Percentiles rank a stretch among this genome's conserved stretches.
Conservation (phyloP, 371 early-diverging fungal genomes). For the Actinomucor elegans region DNA sequence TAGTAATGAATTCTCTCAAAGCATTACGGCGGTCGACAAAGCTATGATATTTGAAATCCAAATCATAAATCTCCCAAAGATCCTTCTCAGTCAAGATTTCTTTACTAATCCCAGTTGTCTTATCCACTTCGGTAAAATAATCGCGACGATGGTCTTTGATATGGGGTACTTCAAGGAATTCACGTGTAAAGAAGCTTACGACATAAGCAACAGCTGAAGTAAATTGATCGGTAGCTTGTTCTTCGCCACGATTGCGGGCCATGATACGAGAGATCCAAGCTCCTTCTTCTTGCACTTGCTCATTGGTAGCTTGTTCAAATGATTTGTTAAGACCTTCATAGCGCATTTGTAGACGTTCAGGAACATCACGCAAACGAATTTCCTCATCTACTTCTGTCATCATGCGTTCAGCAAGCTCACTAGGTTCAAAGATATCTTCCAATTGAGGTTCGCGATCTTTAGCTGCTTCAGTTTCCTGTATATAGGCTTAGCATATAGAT, state of each 20-base stretch:
- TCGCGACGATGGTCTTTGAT: conserved; percentile 88
- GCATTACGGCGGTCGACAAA: conserved; percentile 59
- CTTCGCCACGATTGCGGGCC: conserved; percentile 22
- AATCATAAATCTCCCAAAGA: conserved; percentile 89
- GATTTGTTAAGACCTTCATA: conserved; percentile 47
- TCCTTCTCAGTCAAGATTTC: conserved; percentile 69
- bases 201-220: conserved; percentile 45
- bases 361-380: conserved; percentile 86
- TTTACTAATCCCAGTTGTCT: conserved; percentile 33
- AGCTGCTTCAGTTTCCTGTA: conserved; percentile 8
- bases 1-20: conserved; percentile 44
- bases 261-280: conserved; percentile 57
- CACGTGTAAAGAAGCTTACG: conserved; percentile 71
- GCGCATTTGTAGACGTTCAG: conserved; percentile 89
- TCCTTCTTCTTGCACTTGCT: conserved; percentile 63
- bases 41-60: conserved; percentile 76
- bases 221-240: conserved; percentile 31
- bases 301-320: conserved; percentile 36
- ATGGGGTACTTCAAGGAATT: conserved; percentile 90
- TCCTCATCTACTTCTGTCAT: conserved; percentile 91
- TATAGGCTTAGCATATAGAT: too few relatives aligned
- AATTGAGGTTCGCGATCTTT: conserved; percentile 57
- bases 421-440: conserved; percentile 88
- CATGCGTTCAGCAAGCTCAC: conserved; percentile 85
- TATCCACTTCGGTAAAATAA: conserved; percentile 61